A percentile compares a stretch with the other conserved stretches of the same genome.
Evolutionary conservation across 257 asterid species (phyloP).

Genomic region (Lantana camara): DNA sequence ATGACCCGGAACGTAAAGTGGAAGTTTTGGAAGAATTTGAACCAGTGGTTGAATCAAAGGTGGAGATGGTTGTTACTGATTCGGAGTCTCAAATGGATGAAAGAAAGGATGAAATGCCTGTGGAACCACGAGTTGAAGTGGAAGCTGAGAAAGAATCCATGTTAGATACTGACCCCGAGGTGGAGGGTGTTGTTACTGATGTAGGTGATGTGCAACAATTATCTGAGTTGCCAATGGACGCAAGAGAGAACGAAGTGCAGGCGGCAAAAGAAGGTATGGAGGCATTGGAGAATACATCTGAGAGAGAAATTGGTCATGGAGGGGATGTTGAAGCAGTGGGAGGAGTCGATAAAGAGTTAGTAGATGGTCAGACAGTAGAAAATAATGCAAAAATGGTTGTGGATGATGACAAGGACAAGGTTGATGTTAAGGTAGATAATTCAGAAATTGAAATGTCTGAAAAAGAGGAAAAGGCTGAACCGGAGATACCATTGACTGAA

Average conservation of each 20-base stretch:
- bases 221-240: conserved; percentile 23
- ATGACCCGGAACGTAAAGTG: conserved; percentile 6
- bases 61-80: conserved; percentile 20
- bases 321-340: conserved; percentile 29
- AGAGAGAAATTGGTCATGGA: conserved; percentile 16
- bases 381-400: conserved; percentile 16
- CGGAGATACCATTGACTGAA: conserved; percentile 17
- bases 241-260: conserved; percentile 24
- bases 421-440: conserved; percentile 29
- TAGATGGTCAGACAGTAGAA: conserved; percentile 22
- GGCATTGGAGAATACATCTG: conserved; percentile 14
- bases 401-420: conserved; percentile 35
- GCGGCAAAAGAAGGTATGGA: conserved; percentile 18
- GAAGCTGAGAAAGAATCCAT: conserved; percentile 7
- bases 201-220: conserved; percentile 14
- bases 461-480: conserved; percentile 30
- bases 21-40: conserved; percentile 24
- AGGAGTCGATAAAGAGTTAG: conserved; percentile 18
- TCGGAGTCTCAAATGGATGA: conserved; percentile 6
- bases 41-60: conserved; percentile 12
- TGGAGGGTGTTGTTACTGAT: conserved; percentile 25
- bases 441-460: conserved; percentile 31
- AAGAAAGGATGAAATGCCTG: conserved; percentile 15
- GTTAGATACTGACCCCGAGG: conserved; percentile 11
- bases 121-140: conserved; percentile 6